Evolutionary conservation across 164 flowering plant genomes (phyloP), one percentile per base, ranked within the genome.

Genomic region (Vitis labrusca): DNA sequence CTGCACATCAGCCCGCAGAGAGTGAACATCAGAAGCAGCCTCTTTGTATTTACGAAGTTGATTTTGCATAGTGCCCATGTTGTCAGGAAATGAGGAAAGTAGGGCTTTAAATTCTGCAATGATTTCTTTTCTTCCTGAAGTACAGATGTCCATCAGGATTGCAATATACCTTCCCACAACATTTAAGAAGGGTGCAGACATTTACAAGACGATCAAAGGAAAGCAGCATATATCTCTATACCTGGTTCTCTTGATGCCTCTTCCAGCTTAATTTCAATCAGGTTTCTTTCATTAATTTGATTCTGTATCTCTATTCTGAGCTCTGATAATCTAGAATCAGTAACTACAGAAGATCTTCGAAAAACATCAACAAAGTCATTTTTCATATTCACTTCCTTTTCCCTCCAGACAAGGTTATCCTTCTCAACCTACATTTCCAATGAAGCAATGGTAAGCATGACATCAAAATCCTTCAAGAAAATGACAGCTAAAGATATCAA

Each of bases 41-140:
- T 88, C 93, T 79, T 96, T 96, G 75, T 78, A 87, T 56, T 83
- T 82, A 74, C 81, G 83, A 61, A 96, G 73, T 69, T 93, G 91
- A 71, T 74, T 75, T 76, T 93, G 98, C 94, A 96, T 90, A 13
- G 76, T 10, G 27, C 82, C 79, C 97, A 93, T 91, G 56, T 85
- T 82, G 65, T 88, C 84, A 57, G 95, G 98, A 67, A 96, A 88
- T 57, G 97, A 90, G 47, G 97, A 89, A 77, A 89, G 86, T 77
- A 93, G 74, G 12, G 83, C 85, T 75, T 85, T 93, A 58, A 96
- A 92, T 68, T 96, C 91, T 50, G 86, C 75, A 70, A 92, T 85
- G 50, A 96, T 85, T 68, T 92, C 91, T 83, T 92, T 88, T 74
- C 98, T 89, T 73, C 98, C 99, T 96, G 82, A 76, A 75, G 77